Evolutionary conservation across 148 eudicot species (phyloP).

Genomic region (Nyssa sinensis): DNA sequence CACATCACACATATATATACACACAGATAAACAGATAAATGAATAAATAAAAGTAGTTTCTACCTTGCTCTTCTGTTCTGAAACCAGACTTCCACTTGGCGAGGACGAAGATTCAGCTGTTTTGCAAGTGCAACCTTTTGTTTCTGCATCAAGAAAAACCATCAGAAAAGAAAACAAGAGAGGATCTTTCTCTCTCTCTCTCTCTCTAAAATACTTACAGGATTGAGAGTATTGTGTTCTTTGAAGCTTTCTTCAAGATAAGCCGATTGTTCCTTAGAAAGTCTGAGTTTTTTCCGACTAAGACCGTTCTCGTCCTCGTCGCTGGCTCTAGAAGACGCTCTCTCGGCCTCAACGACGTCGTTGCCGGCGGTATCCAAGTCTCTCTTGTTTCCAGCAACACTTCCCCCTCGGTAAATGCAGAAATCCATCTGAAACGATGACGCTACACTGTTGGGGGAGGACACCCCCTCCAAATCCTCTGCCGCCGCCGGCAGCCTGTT

Average conservation of each 20-base stretch:
- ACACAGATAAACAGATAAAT: background rate
- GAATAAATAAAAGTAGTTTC: background rate
- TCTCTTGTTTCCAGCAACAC: slow-evolving; percentile 21
- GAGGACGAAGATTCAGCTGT: slow-evolving; percentile 51
- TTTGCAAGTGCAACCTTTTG: slow-evolving; percentile 56
- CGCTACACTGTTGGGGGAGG: slow-evolving; percentile 40
- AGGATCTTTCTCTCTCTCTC: background rate
- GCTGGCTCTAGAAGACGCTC: slow-evolving; percentile 31
- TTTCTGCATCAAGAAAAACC: slow-evolving; percentile 31
- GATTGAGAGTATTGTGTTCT: slow-evolving; percentile 51
- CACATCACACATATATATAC: background rate
- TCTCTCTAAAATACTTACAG: slow-evolving; percentile 25
- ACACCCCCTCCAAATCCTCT: slow-evolving; percentile 25
- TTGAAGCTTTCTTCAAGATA: slow-evolving; percentile 57
- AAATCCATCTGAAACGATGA: slow-evolving; percentile 30
- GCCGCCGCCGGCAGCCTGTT: slow-evolving; percentile 26
- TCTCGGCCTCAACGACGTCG: slow-evolving; percentile 36
- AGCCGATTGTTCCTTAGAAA: slow-evolving; percentile 49
- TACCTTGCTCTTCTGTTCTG: slow-evolving; percentile 63
- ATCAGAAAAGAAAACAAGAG: background rate
- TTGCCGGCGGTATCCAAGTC: slow-evolving; percentile 23
- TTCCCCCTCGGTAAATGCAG: slow-evolving; percentile 10
- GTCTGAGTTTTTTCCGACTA: slow-evolving; percentile 37
- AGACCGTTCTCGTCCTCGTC: slow-evolving; percentile 47
- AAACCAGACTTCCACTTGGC: slow-evolving; percentile 66